Base-by-base conservation (phyloP, 1,284 basidiomycete species). In the Tranzscheliella williamsii region DNA sequence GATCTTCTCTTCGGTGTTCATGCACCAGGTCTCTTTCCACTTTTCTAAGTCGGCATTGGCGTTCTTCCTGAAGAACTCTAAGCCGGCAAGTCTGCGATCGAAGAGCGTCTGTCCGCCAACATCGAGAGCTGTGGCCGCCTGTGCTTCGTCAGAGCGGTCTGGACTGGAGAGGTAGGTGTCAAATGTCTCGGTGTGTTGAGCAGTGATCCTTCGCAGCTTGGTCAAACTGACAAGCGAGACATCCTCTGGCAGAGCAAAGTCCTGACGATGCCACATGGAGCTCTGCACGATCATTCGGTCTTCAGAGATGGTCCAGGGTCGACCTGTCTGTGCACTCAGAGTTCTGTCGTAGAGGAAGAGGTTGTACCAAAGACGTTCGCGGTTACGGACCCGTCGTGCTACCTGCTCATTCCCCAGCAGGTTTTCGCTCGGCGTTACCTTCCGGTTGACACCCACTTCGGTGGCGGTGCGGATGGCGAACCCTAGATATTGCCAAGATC, bases 21-120 rank as follows among this genome's bases (percentile, higher is more conserved):
- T 55, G 52, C 67, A 70, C 70, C 70, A 72, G 11, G 58, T 58
- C 41, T 70, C 61, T 30, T 64, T 67, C 70, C 70, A 72, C 29
- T 65, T 51, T 39, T 70, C 67, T 16, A 72, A 57, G 8, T 70
- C 70, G 3, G 58, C 49, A 15, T 66, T 58, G 24, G 64, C 68
- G 13, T 56, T 54, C 52, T 64, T 57, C 32, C 64, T 61, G 44
- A 64, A 66, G 37, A 62, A 62, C 42, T 67, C 56, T 23, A 70
- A 57, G 24, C 58, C 58, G 17, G 53, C 51, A 4, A 68, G 47
- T 5, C 54, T 39, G 16, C 62, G 51, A 17, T 65, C 62, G 17
- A 65, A 51, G 40, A 43, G 49, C 47, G 50, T 64, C 32, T 64
- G 61, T 12, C 56, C 62, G 15, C 62, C 55, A 5, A 54, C 62